Evolutionary conservation across 2,329 filamentous ascomycete species (phyloP).

Genomic region (Cordyceps cicadae): DNA sequence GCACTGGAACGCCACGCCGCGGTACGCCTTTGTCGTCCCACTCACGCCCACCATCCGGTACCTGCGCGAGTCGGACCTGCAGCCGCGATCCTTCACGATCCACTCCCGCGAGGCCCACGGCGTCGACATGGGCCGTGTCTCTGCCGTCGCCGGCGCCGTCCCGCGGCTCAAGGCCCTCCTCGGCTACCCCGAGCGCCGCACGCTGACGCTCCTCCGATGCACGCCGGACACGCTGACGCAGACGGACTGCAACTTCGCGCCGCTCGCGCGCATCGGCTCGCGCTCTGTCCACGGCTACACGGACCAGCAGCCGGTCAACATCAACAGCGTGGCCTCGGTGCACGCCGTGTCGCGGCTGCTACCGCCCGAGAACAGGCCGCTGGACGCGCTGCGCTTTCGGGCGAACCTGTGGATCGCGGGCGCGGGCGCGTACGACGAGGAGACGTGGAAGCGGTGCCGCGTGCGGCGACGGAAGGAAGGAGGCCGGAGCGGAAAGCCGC

Average conservation of each 20-base stretch:
- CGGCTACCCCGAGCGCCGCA: slow-evolving; percentile 4
- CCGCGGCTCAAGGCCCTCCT: slow-evolving; percentile 15
- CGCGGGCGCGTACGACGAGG: slow-evolving; percentile 14
- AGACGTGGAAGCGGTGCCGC: slow-evolving; percentile 15
- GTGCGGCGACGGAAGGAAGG: not conserved
- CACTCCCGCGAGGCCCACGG: slow-evolving; percentile 14
- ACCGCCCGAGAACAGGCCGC: slow-evolving; percentile 12
- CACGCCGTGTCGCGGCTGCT: slow-evolving; percentile 15
- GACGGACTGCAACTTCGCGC: slow-evolving; percentile 15
- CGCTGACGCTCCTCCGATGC: slow-evolving; percentile 13
- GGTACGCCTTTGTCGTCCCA: not conserved
- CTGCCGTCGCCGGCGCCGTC: slow-evolving; percentile 11
- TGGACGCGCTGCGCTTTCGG: slow-evolving; percentile 17
- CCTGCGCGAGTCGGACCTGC: not conserved
- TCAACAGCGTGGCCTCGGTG: slow-evolving; percentile 17
- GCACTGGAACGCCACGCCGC: not conserved
- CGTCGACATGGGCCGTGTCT: slow-evolving; percentile 12
- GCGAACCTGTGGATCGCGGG: slow-evolving; percentile 16
- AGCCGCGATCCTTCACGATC: slow-evolving; percentile 13
- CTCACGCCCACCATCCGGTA: not conserved
- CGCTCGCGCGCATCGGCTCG: slow-evolving; percentile 14
- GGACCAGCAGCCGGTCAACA: slow-evolving; percentile 16
- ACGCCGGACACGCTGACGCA: slow-evolving; percentile 13
- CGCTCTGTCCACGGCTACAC: slow-evolving; percentile 17
- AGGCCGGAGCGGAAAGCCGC: not conserved